Conservation (phyloP, 1,284 basidiomycete species). For the Mycena sp. region DNA sequence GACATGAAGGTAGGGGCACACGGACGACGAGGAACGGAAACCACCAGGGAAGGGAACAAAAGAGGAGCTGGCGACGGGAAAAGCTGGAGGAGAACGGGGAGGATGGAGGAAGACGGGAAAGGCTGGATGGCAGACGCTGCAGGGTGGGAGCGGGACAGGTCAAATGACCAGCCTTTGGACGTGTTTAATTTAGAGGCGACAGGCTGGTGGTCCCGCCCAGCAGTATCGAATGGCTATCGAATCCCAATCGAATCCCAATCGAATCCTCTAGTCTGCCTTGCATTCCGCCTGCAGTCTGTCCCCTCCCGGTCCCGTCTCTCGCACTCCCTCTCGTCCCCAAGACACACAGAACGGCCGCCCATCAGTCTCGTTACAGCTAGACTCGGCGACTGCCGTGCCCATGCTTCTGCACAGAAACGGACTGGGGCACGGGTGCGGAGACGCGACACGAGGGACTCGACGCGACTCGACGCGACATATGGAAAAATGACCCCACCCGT, state of each 20-base stretch:
- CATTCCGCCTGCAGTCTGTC: too few species aligned
- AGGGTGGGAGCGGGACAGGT: too few species aligned
- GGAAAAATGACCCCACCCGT: too few species aligned
- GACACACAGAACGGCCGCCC: not conserved
- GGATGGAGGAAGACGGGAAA: not conserved
- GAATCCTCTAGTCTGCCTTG: too few species aligned
- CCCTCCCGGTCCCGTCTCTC: not conserved
- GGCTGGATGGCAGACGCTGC: too few species aligned
- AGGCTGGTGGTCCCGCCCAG: too few species aligned
- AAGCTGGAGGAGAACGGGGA: not conserved
- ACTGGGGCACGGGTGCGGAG: too few species aligned
- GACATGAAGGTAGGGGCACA: conserved; percentile 18
- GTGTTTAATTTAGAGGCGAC: too few species aligned
- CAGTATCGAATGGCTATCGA: too few species aligned
- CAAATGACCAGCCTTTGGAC: too few species aligned
- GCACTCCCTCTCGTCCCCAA: not conserved
- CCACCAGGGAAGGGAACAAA: conserved; percentile 25
- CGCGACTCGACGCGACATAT: not conserved
- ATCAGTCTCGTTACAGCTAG: conserved; percentile 15
- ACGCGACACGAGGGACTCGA: too few species aligned
- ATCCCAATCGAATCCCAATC: too few species aligned
- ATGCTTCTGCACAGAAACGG: conserved; percentile 16
- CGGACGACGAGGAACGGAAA: not conserved
- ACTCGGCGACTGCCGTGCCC: conserved; percentile 11
- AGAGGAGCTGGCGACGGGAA: conserved; percentile 16